Base-by-base conservation (phyloP, 2,329 filamentous ascomycete genomes). In the Trichocomaceae sp. region DNA sequence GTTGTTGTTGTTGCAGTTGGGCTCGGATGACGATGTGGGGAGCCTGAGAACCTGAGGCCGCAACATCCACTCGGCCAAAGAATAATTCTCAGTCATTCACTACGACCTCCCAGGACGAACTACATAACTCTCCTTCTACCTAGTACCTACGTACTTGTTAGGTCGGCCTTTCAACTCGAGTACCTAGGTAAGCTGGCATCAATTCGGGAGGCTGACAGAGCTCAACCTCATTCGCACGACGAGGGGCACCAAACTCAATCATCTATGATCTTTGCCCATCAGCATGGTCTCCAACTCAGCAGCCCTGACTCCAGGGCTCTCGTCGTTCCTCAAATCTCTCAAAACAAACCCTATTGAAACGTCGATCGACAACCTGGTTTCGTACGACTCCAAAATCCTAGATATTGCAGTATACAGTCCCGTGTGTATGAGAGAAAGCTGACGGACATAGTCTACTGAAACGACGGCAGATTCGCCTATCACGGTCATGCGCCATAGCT, bases 401-500 rank as follows among this genome's bases (percentile, higher is more conserved):
- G 31, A 52, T 37, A n/a, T 15, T 31, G 48, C 35, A n/a, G 20
- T n/a, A n/a, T n/a, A n/a, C n/a, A n/a, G 22, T 49, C 20, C 23
- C 51, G 47, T n/a, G n/a, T n/a, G n/a, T n/a, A n/a, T n/a, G n/a
- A n/a, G 41, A 50, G 7, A 26, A 26, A 55, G 54, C 63, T 63
- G 54, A 64, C 47, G 59, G 63, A 57, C 54, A 47, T 63, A 93
- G 89, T 51, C 84, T 96, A 19, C 81, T 99, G 61, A 96, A 96
- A 73, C 81, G 91, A 69, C 81, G 91, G 63, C 92, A 97, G 69
- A 95, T 99, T 66, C 83, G 83, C 58, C 89, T 89, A 61, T 89
- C 91, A 47, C 84, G 93, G 70, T 83, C 88, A 70, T 96, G 91
- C 73, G 93, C 93, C 55, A 84, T 93, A 57, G 91, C 91, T 58